Percentiles rank a stretch among this genome's conserved stretches.
Evolutionary conservation across 2,329 filamentous ascomycete genomes (phyloP).

Genomic region (Mycogone perniciosa): DNA sequence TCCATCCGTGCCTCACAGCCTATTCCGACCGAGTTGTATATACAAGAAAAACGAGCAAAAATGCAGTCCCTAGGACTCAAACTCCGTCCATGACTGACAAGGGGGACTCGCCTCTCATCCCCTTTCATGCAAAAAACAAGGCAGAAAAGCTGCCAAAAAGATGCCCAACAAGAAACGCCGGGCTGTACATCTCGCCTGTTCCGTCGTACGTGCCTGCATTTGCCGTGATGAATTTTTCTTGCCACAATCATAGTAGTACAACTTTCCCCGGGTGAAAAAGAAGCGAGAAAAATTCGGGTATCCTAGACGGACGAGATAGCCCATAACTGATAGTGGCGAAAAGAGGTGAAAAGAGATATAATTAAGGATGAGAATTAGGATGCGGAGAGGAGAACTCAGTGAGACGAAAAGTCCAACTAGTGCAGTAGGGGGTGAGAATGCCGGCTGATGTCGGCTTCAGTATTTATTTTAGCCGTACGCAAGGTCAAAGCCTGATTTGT

Average conservation of each 20-base stretch:
- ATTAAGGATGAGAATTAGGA: conserved; percentile 1
- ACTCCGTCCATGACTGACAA: not conserved
- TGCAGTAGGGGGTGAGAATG: not conserved
- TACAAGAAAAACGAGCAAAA: not conserved
- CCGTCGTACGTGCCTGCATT: conserved; percentile 13
- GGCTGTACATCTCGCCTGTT: conserved; percentile 18
- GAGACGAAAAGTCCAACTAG: not conserved
- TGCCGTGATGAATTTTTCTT: conserved; percentile 16
- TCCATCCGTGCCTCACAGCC: not conserved
- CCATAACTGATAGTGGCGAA: not conserved
- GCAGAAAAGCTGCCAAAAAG: not conserved
- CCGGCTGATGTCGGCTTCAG: not conserved
- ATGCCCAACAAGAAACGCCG: conserved; percentile 21
- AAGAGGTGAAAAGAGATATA: not conserved
- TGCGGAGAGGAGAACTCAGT: not conserved
- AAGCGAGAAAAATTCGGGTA: conserved; percentile 6
- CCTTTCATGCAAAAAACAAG: conserved; percentile 3
- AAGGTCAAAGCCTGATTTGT: conserved; percentile 33
- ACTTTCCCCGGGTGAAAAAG: conserved; percentile 2
- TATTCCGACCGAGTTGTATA: not conserved
- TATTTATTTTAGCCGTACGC: conserved; percentile 28
- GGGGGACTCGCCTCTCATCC: not conserved
- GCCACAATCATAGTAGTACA: conserved; percentile 17
- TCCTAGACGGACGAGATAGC: conserved; percentile 5
- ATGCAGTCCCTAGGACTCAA: not conserved